Conservation (phyloP, 2,329 filamentous ascomycete species). For the Cladophialophora carrionii region DNA sequence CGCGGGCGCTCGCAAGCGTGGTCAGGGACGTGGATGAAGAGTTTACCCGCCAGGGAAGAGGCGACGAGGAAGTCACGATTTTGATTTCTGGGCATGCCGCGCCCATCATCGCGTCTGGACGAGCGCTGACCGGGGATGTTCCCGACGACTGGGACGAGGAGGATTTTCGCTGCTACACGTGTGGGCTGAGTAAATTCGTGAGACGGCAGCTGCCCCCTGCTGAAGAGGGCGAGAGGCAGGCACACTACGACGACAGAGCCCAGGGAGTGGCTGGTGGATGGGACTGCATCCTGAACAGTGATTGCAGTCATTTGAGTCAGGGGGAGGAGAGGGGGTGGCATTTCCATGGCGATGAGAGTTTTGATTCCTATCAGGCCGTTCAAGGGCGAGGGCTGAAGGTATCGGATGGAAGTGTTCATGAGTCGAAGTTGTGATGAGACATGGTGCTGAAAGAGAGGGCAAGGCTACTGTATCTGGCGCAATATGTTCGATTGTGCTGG, state of each 20-base stretch:
- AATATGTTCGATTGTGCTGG: neutral
- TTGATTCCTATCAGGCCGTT: slow-evolving; percentile 43
- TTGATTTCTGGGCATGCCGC: slow-evolving; percentile 90
- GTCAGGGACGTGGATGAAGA: slow-evolving; percentile 45
- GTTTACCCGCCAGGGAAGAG: slow-evolving; percentile 44
- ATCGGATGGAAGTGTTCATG: slow-evolving; percentile 22
- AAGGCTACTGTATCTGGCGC: neutral
- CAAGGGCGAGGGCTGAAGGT: slow-evolving; percentile 40
- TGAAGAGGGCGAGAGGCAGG: slow-evolving; percentile 20
- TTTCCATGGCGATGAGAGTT: slow-evolving; percentile 53
- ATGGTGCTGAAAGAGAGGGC: neutral
- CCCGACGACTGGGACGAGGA: slow-evolving; percentile 71
- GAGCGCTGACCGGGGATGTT: slow-evolving; percentile 76
- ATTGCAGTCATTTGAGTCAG: slow-evolving; percentile 77
- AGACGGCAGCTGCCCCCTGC: slow-evolving; percentile 48
- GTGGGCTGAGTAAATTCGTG: slow-evolving; percentile 72
- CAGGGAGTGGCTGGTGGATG: slow-evolving; percentile 69
- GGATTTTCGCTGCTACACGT: slow-evolving; percentile 85
- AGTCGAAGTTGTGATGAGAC: slow-evolving; percentile 22
- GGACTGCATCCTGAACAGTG: slow-evolving; percentile 77
- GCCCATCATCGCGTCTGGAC: slow-evolving; percentile 80
- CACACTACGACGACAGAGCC: slow-evolving; percentile 36
- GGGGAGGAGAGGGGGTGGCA: slow-evolving; percentile 85
- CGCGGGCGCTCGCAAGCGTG: slow-evolving; percentile 56
- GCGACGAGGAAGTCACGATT: slow-evolving; percentile 68